phyloP scores from a whole-genome alignment of 306 rosid species.

The Lathyrus oleraceus region DNA sequence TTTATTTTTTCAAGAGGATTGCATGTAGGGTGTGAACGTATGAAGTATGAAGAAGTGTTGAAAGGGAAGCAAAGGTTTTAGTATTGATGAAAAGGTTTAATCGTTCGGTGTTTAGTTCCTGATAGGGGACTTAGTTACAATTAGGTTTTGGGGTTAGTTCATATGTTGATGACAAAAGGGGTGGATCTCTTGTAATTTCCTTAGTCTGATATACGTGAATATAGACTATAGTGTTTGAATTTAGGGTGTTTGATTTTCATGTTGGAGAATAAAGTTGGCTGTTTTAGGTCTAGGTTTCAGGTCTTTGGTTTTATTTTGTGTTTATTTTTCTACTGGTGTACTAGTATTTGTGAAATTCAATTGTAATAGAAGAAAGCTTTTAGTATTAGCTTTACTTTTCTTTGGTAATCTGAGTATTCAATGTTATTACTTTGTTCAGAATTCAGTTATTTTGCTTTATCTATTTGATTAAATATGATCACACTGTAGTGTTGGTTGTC shows the following conservation, averaged over 20 bases:
- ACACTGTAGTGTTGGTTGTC: neutral
- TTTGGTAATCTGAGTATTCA: neutral
- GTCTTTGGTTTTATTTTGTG: neutral
- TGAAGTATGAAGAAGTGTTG: slow-evolving; percentile 16
- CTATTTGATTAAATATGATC: neutral
- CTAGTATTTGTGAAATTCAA: slow-evolving; percentile 7
- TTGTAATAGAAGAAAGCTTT: slow-evolving; percentile 27
- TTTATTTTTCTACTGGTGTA: neutral
- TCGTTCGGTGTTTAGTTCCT: slow-evolving; percentile 3
- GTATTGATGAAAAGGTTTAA: neutral
- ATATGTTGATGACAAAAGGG: slow-evolving; percentile 23
- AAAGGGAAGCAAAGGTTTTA: slow-evolving; percentile 13
- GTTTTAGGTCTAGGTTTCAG: neutral
- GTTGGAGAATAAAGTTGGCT: slow-evolving; percentile 22
- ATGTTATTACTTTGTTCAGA: neutral
- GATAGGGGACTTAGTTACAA: slow-evolving; percentile 22
- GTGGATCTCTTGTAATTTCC: slow-evolving; percentile 29
- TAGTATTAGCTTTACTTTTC: neutral
- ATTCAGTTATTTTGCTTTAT: neutral
- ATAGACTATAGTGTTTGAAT: slow-evolving; percentile 16
- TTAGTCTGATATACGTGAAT: slow-evolving; percentile 13
- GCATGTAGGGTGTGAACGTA: slow-evolving; percentile 38
- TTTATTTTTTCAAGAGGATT: slow-evolving; percentile 83
- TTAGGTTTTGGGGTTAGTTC: slow-evolving; percentile 30
- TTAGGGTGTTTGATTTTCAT: neutral